Base-by-base conservation (phyloP, 345 rosid species). In the Camelina laxa region DNA sequence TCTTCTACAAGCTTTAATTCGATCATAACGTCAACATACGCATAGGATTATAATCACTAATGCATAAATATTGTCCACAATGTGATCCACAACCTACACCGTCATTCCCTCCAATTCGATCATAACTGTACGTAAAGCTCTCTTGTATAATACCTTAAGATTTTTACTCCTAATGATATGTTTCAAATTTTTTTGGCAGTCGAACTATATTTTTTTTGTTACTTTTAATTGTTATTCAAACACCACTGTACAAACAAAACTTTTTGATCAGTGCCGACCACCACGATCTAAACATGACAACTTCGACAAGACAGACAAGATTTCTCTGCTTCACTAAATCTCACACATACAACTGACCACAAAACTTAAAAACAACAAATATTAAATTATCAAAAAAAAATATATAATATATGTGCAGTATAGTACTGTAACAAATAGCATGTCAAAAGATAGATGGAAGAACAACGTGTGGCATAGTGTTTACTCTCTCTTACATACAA, bases 271-370 rank as follows among this genome's bases (percentile, higher is more conserved):
- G 39, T 36, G 20, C 35, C 67, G 66, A 70, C 75, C 35, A 62
- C 70, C 71, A 30, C 24, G 15, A 54, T 42, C 38, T 27, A 12
- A 65, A 33, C 65, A 65, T 56, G 41, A 57, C n/a, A 65, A 74
- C 59, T 65, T 35, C 42, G 72, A 65, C 42, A 74, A 74, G 60
- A 74, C 60, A 33, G 41, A 48, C 67, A 66, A 17, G 22, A 58
- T 47, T 58, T 74, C 58, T 9, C n/a, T 66, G 71, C 58, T 55
- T 65, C 57, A 21, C 45, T 63, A 54, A 51, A 24, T 27, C 60
- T 50, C 48, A 14, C 60, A 62, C 62, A 61, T 51, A 61, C 47
- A 41, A 72, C 58, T 21, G 45, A 65, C 56, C 16, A 66, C 47
- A 50, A n/a, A n/a, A 35, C n/a, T 22, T 15, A 27, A 27, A n/a